Evolutionary conservation across 805 yeast genomes (phyloP).

Genomic region (Saccharomycopsis microspora): DNA sequence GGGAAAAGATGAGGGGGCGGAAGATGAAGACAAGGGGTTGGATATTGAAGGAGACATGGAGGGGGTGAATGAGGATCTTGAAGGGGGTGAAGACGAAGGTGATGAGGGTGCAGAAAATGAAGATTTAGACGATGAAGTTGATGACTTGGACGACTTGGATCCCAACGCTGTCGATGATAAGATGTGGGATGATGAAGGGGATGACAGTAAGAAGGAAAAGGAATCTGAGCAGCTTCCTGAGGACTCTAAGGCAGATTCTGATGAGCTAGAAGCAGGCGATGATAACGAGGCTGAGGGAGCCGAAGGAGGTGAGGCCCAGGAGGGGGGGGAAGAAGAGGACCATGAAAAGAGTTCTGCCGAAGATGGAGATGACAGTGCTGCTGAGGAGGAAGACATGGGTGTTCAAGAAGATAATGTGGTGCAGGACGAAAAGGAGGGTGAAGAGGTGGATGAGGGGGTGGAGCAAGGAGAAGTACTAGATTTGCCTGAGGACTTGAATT

Average conservation of each 20-base stretch:
- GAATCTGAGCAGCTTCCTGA: slow-evolving; percentile 65
- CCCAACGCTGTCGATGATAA: slow-evolving; percentile 94
- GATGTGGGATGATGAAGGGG: slow-evolving; percentile 94
- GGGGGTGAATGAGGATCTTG: slow-evolving; percentile 75
- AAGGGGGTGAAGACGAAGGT: slow-evolving; percentile 49
- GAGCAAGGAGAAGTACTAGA: slow-evolving; percentile 84
- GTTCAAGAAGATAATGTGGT: slow-evolving; percentile 42
- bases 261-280: slow-evolving; percentile 35
- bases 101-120: slow-evolving; percentile 40
- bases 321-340: slow-evolving; percentile 29
- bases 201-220: slow-evolving; percentile 68
- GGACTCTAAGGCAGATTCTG: slow-evolving; percentile 40
- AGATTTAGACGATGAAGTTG: slow-evolving; percentile 79
- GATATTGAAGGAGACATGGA: slow-evolving; percentile 97
- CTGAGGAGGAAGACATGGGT: slow-evolving; percentile 32
- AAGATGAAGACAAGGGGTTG: slow-evolving; percentile 80
- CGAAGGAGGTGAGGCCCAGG: slow-evolving; percentile 24
- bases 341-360: too few relatives aligned
- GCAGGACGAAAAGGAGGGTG: slow-evolving; percentile 54
- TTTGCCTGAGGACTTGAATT: slow-evolving; percentile 82
- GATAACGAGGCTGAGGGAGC: slow-evolving; percentile 23
- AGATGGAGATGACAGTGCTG: slow-evolving; percentile 35
- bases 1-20: slow-evolving; percentile 43
- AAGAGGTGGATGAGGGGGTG: slow-evolving; percentile 66
- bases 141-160: slow-evolving; percentile 80